phyloP scores from a whole-genome alignment of 2,329 filamentous ascomycete species.

The Xylaria hypoxylon region DNA sequence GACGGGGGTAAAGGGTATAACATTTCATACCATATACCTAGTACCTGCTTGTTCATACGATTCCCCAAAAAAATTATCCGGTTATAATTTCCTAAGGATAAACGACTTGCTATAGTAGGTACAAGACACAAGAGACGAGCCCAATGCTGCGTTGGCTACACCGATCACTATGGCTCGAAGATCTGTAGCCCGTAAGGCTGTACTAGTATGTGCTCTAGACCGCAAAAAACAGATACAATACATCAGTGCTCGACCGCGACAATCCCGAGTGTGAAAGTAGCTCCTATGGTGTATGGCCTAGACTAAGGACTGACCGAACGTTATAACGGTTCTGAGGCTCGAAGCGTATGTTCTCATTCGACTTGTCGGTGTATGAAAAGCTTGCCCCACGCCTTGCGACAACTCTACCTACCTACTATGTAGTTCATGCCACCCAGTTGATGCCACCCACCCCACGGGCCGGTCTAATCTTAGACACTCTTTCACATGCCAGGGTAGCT shows the following conservation, averaged over 20 bases:
- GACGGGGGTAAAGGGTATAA: background rate
- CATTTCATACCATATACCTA: background rate
- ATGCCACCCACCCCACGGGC: background rate
- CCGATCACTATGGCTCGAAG: constrained; percentile 1
- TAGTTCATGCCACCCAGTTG: too few relatives aligned
- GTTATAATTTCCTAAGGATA: constrained; percentile 3
- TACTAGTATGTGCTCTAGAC: constrained; percentile 2
- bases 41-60: constrained; percentile 5
- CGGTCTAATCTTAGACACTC: constrained; percentile 13
- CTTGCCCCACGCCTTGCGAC: constrained; percentile 10
- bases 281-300: background rate
- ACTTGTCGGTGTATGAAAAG: constrained; percentile 7
- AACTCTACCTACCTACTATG: constrained; percentile 1
- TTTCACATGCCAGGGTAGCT: constrained; percentile 20
- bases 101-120: background rate
- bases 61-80: constrained; percentile 1
- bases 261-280: background rate
- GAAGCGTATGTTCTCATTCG: background rate
- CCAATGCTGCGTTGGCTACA: background rate
- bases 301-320: background rate
- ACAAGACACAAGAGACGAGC: background rate
- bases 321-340: background rate
- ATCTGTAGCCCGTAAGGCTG: constrained; percentile 21
- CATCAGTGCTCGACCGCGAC: background rate
- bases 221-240: constrained; percentile 13